Evolutionary conservation across 805 yeast genomes (phyloP).

Genomic region (Tetrapisispora arboricola): DNA sequence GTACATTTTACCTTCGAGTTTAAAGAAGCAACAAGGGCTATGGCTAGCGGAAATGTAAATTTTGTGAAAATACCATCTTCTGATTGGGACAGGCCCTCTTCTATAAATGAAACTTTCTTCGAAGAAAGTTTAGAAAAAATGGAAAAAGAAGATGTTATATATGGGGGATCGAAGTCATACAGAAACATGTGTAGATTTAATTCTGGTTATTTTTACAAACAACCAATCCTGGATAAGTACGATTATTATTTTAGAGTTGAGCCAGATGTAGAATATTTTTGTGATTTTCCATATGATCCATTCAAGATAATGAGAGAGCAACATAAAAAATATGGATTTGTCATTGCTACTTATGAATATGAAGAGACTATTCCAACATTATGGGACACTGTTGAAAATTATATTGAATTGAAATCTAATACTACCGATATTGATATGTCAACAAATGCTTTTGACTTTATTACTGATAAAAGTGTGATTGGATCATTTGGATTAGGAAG

Average conservation of each 20-base stretch:
- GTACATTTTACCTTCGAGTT: constrained; percentile 57
- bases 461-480: constrained; percentile 44
- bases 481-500: constrained; percentile 33
- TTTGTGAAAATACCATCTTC: constrained; percentile 55
- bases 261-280: constrained; percentile 79
- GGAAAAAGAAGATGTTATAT: constrained; percentile 41
- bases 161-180: constrained; percentile 58
- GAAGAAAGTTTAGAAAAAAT: constrained; percentile 37
- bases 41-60: constrained; percentile 53
- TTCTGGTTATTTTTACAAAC: constrained; percentile 82
- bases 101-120: constrained; percentile 53
- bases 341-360: constrained; percentile 75
- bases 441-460: constrained; percentile 27
- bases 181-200: constrained; percentile 95
- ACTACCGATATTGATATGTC: constrained; percentile 33
- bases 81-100: constrained; percentile 70
- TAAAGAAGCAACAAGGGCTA: constrained; percentile 45
- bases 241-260: constrained; percentile 94
- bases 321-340: constrained; percentile 77
- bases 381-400: constrained; percentile 65
- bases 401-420: constrained; percentile 35
- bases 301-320: constrained; percentile 70
- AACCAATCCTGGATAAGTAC: constrained; percentile 56
- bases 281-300: constrained; percentile 81
- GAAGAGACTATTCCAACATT: constrained; percentile 77